A percentile compares a stretch with the other conserved stretches of the same genome.
Evolutionary conservation across 495 filamentous ascomycete species (phyloP).

Genomic region (Neurospora sp.): DNA sequence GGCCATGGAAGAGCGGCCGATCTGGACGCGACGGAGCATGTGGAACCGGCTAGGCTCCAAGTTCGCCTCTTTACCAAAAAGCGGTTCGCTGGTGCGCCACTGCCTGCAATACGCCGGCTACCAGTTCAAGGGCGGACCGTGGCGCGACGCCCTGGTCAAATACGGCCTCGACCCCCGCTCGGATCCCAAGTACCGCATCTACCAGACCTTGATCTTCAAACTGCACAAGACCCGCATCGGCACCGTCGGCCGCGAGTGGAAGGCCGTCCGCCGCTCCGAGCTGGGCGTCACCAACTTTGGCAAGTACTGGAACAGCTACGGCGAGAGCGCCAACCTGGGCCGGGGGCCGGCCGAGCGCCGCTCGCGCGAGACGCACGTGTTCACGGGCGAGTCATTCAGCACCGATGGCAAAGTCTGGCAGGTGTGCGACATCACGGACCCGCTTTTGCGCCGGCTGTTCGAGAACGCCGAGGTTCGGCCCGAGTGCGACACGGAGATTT

Average conservation of each 20-base stretch:
- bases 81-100: conserved; percentile 45
- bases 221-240: conserved; percentile 35
- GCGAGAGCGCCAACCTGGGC: conserved; percentile 13
- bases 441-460: conserved; percentile 48
- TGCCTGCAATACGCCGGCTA: conserved; percentile 73
- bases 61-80: conserved; percentile 26
- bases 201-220: conserved; percentile 82
- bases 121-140: conserved; percentile 81
- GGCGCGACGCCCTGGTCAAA: conserved; percentile 73
- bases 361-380: conserved; percentile 54
- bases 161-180: conserved; percentile 79
- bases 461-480: conserved; percentile 32
- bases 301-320: conserved; percentile 23
- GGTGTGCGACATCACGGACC: conserved; percentile 82
- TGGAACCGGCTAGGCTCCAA: conserved; percentile 52
- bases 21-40: conserved; percentile 76
- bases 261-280: conserved; percentile 23
- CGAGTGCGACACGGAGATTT: conserved; percentile 46
- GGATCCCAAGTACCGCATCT: conserved; percentile 62
- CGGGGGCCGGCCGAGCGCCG: conserved; percentile 10
- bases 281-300: conserved; percentile 23
- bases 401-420: conserved; percentile 84
- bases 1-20: conserved; percentile 61
- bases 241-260: conserved; percentile 35
- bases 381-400: conserved; percentile 59